These are phyloP conservation scores for Haplosporangium sp. DNA, from an alignment of 371 early-diverging fungal genomes.

Conservation along the genomic window DNA sequence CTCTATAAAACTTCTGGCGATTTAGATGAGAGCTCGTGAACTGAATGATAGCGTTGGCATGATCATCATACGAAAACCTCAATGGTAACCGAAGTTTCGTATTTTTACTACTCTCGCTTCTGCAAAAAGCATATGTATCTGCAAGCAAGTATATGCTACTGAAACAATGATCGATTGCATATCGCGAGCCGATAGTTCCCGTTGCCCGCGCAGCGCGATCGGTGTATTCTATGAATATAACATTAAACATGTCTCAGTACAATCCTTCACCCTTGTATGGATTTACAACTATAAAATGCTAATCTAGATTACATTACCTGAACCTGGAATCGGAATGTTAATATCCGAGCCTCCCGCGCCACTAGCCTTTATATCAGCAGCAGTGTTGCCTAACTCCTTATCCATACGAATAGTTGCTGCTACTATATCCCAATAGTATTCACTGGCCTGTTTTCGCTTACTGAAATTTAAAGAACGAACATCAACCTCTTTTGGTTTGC, in stretches of 20 bases:
- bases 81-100: not conserved
- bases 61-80: constrained; percentile 31
- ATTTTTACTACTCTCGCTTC: constrained; percentile 11
- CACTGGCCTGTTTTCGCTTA: not conserved
- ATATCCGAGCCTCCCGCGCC: constrained; percentile 17
- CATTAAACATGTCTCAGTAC: not conserved
- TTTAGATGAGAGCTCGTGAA: constrained; percentile 41
- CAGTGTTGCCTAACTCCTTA: constrained; percentile 9
- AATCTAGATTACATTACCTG: not conserved
- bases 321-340: constrained; percentile 25
- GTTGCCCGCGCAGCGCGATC: not conserved
- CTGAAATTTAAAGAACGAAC: not conserved
- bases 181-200: constrained; percentile 14
- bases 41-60: constrained; percentile 34
- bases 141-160: constrained; percentile 42
- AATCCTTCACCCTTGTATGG: too few relatives aligned
- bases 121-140: constrained; percentile 25
- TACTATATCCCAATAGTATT: constrained; percentile 21
- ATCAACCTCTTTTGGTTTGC: constrained; percentile 19
- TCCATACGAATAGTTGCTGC: constrained; percentile 19
- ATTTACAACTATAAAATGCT: not conserved
- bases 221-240: not conserved
- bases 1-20: constrained; percentile 9
- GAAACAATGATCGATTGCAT: constrained; percentile 24
- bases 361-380: constrained; percentile 13